Evolutionary conservation across 2,329 filamentous ascomycete species (phyloP).

Genomic region (Rutstroemia sp.): DNA sequence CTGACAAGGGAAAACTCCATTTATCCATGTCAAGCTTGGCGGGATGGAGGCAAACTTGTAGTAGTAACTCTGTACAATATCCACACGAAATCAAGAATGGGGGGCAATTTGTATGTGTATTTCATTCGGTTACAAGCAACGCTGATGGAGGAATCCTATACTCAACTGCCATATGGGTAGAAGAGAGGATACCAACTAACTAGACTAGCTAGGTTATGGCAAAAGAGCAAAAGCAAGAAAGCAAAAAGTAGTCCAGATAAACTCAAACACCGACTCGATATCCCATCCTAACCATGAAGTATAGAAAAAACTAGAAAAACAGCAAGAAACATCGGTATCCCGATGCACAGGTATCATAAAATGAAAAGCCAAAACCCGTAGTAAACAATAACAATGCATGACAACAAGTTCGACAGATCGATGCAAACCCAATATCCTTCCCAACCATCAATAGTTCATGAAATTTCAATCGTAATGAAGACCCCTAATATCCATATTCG

Average conservation of each 20-base stretch:
- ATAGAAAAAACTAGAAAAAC: constrained; percentile 3
- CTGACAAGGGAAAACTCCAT: too few species aligned
- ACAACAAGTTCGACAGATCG: neutral
- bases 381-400: constrained; percentile 1
- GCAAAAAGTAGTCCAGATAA: neutral
- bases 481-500: constrained; percentile 6
- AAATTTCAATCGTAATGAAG: neutral
- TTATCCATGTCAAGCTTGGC: too few species aligned
- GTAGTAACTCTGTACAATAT: too few species aligned
- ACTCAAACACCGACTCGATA: neutral
- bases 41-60: too few species aligned
- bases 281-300: neutral
- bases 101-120: constrained; percentile 1
- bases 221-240: neutral
- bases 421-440: constrained; percentile 5
- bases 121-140: constrained; percentile 8
- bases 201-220: constrained; percentile 1
- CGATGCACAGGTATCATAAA: constrained; percentile 10
- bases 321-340: constrained; percentile 7
- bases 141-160: neutral
- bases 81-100: neutral
- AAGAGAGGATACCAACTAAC: neutral
- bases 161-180: constrained; percentile 2
- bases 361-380: neutral
- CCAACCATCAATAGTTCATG: constrained; percentile 1